Conservation (phyloP, 129 eudicot species). For the Arctium minus region DNA sequence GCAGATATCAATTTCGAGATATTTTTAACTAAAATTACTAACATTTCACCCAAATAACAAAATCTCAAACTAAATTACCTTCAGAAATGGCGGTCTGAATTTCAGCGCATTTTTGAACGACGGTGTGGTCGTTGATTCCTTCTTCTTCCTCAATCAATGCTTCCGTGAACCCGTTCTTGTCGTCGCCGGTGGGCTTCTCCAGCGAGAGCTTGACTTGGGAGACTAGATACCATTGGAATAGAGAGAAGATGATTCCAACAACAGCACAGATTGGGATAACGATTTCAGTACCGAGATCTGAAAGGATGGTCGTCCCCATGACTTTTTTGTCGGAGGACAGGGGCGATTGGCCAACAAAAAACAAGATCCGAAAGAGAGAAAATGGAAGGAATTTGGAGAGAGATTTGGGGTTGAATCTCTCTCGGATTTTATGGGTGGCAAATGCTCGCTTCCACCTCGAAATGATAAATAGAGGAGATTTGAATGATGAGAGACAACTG, state of each 20-base stretch:
- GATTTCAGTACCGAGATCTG: constrained; percentile 63
- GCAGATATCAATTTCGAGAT: not conserved
- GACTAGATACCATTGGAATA: constrained; percentile 61
- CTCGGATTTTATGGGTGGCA: constrained; percentile 22
- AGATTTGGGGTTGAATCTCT: not conserved
- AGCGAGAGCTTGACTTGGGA: constrained; percentile 43
- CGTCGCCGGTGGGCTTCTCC: constrained; percentile 25
- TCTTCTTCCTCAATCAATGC: constrained; percentile 70
- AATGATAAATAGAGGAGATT: constrained; percentile 29
- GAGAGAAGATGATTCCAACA: constrained; percentile 56
- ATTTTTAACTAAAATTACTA: not conserved
- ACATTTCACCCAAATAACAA: not conserved
- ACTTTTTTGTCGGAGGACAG: not conserved
- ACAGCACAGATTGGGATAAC: constrained; percentile 62
- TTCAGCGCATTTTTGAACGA: constrained; percentile 64
- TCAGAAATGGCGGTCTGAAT: constrained; percentile 67
- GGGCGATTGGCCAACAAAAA: not conserved
- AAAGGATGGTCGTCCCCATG: constrained; percentile 44
- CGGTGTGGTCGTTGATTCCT: constrained; percentile 46
- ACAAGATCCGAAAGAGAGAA: not conserved
- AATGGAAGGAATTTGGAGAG: not conserved
- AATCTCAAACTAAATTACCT: constrained; percentile 28
- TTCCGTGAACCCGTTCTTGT: constrained; percentile 46
- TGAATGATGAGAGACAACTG: constrained; percentile 32
- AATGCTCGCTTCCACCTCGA: constrained; percentile 20